Evolutionary conservation across 2,329 filamentous ascomycete species (phyloP).

Genomic region (Diplodia corticola): DNA sequence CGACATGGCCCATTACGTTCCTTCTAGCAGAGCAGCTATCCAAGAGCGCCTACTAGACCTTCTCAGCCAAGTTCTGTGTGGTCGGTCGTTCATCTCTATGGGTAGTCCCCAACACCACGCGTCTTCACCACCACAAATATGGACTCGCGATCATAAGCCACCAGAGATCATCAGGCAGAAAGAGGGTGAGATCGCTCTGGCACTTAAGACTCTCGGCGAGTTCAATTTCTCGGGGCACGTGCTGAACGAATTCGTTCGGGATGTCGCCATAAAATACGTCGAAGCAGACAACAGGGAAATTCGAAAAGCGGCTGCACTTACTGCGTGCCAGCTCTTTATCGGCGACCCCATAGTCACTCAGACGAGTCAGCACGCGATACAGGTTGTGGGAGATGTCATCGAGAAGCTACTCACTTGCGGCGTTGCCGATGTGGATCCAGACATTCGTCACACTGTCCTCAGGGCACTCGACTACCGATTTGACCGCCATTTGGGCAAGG

Average conservation of each 20-base stretch:
- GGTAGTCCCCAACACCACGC: conserved; percentile 81
- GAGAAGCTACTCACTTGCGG: conserved; percentile 94
- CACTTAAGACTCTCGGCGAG: conserved; percentile 92
- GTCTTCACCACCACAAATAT: conserved; percentile 77
- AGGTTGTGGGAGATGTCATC: conserved; percentile 96
- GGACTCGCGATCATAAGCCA: conserved; percentile 84
- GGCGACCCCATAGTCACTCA: conserved; percentile 97
- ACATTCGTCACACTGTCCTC: conserved; percentile 85
- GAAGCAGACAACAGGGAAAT: conserved; percentile 95
- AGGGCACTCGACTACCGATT: conserved; percentile 90
- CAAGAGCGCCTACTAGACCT: conserved; percentile 93
- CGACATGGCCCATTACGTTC: conserved; percentile 98
- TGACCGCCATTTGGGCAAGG: conserved; percentile 93
- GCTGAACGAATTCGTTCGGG: conserved; percentile 96
- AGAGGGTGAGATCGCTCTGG: conserved; percentile 86
- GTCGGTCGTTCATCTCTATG: conserved; percentile 86
- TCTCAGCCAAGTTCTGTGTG: conserved; percentile 89
- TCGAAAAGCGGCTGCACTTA: conserved; percentile 89
- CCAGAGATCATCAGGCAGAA: conserved; percentile 75
- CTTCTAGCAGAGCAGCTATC: conserved; percentile 86
- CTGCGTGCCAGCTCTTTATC: conserved; percentile 96
- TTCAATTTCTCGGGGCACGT: conserved; percentile 89
- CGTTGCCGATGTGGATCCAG: conserved; percentile 83
- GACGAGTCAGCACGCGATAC: conserved; percentile 93
- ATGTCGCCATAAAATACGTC: conserved; percentile 97